Conservation (phyloP, 306 rosid genomes). For the Ceratonia siliqua region DNA sequence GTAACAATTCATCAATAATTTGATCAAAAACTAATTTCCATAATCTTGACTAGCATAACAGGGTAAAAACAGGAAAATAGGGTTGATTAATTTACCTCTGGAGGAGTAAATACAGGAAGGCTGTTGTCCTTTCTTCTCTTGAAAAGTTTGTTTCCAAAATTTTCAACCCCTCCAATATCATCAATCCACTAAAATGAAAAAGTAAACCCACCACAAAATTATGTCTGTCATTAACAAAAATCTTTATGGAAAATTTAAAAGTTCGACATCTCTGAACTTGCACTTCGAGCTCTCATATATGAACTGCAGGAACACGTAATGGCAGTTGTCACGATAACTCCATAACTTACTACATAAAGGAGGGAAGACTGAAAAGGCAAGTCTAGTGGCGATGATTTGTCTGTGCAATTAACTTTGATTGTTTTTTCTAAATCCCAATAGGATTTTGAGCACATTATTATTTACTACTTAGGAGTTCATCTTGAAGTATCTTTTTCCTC, state of each 20-base stretch:
- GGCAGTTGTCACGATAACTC: conserved; percentile 25
- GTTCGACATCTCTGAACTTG: conserved; percentile 9
- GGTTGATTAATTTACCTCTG: conserved; percentile 57
- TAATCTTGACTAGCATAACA: conserved; percentile 23
- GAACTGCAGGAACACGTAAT: neutral
- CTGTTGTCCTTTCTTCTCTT: conserved; percentile 59
- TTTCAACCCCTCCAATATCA: conserved; percentile 84
- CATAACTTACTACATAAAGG: neutral
- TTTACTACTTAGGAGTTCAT: neutral
- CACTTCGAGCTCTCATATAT: conserved; percentile 1
- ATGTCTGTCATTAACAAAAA: conserved; percentile 21
- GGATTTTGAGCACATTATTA: neutral
- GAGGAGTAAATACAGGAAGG: conserved; percentile 85
- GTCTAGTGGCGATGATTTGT: conserved; percentile 7
- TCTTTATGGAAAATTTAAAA: conserved; percentile 1
- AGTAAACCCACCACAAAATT: conserved; percentile 26
- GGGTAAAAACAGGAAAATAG: conserved; percentile 11
- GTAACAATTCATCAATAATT: conserved; percentile 20
- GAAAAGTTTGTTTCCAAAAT: conserved; percentile 66
- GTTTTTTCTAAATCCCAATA: neutral
- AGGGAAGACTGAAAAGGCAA: neutral
- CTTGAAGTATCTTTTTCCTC: neutral
- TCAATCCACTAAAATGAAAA: conserved; percentile 74
- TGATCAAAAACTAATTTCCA: conserved; percentile 16
- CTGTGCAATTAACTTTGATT: conserved; percentile 13